Percentiles rank a stretch among this genome's conserved stretches.
Conservation (phyloP, 495 filamentous ascomycete species). For the Hypoxylon cercidicola region DNA sequence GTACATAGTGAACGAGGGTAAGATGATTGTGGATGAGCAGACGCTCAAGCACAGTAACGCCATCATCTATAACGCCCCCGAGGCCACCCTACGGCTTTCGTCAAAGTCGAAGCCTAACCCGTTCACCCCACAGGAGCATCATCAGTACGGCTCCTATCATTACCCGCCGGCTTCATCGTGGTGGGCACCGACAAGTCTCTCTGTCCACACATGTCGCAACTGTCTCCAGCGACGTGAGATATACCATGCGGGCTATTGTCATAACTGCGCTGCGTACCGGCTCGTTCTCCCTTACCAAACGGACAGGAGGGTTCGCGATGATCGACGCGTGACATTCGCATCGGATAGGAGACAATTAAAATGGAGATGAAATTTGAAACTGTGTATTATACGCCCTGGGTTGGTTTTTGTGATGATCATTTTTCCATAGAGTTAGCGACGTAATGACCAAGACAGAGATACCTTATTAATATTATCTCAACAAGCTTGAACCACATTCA, state of each 20-base stretch:
- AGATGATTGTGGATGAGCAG: constrained; percentile 26
- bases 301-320: constrained; percentile 1
- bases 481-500: no score
- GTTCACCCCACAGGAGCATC: not conserved
- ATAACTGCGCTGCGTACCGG: constrained; percentile 26
- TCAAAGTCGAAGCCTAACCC: not conserved
- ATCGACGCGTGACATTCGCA: constrained; percentile 5
- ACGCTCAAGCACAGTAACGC: constrained; percentile 31
- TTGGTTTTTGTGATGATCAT: no score
- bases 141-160: constrained; percentile 55
- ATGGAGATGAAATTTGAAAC: constrained; percentile 18
- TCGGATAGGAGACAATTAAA: constrained; percentile 22
- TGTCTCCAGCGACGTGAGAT: constrained; percentile 25
- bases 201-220: constrained; percentile 25
- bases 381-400: no score
- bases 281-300: not conserved
- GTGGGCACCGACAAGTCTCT: not conserved
- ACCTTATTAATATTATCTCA: no score
- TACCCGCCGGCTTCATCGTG: not conserved
- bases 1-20: constrained; percentile 42
- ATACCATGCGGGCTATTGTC: constrained; percentile 33
- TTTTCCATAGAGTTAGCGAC: no score
- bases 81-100: constrained; percentile 33
- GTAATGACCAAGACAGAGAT: no score
- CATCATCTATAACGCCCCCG: constrained; percentile 47